Conservation (phyloP, 345 rosid species). For the Eucalyptus globulus region DNA sequence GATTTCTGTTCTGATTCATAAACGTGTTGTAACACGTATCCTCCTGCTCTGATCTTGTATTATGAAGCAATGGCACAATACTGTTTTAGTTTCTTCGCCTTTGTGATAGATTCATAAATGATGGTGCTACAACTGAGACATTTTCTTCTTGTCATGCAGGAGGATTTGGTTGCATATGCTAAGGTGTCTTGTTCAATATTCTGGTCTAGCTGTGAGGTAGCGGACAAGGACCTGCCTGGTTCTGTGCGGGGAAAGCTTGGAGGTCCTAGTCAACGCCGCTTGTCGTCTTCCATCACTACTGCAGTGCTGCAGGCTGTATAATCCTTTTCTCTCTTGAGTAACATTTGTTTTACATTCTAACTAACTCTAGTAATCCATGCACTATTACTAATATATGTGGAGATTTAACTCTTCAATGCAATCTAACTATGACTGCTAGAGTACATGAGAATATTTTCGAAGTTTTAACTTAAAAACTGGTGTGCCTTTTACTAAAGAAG, state of each 20-base stretch:
- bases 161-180: constrained; percentile 57
- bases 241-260: constrained; percentile 84
- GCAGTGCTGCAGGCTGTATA: constrained; percentile 77
- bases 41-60: neutral
- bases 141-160: constrained; percentile 28
- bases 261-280: constrained; percentile 94
- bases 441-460: neutral
- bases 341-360: neutral
- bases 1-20: neutral
- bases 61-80: neutral
- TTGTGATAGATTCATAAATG: neutral
- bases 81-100: neutral
- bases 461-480: neutral
- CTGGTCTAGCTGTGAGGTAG: constrained; percentile 30
- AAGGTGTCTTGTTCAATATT: constrained; percentile 52
- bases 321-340: neutral
- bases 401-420: neutral
- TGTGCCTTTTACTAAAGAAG: neutral
- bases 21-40: neutral
- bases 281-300: constrained; percentile 51
- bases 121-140: neutral
- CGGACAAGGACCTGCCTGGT: constrained; percentile 41
- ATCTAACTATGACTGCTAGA: neutral
- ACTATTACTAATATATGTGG: neutral
- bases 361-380: neutral